Evolutionary conservation across 2,329 filamentous ascomycete genomes (phyloP), one percentile per base, ranked within the genome.

Genomic region (Xylaria sp.): DNA sequence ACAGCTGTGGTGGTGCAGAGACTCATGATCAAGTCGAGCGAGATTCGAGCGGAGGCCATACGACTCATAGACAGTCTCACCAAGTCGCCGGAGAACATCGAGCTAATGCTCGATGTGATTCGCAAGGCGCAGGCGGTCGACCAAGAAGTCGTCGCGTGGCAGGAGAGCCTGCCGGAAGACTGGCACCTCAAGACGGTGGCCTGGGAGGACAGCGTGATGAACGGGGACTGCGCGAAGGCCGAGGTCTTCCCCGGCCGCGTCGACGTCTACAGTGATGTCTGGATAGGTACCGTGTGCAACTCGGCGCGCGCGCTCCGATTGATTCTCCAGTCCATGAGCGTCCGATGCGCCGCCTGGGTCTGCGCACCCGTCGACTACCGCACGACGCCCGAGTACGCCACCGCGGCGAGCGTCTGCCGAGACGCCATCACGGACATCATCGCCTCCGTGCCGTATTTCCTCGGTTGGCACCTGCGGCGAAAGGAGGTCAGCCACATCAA

Each of bases 171-270:
- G 9, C 86, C 88, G 0, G 80, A 84, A 0, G 78, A 82, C 49
- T 89, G 86, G 80, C 79, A 77, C n/a, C 83, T 79, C 74, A 82
- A 81, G 73, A 86, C 86, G 0, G 84, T 88, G 1, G 84, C 84
- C 3, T 89, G 87, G 87, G 85, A 88, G 69, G 83, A 86, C 67
- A 81, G 84, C 68, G 81, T 87, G 4, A 83, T 84, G 0, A 81
- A 81, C 53, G 84, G 83, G 26, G 84, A 89, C 75, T 87, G 87
- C 71, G 72, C 79, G 26, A 80, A 81, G 66, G 84, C 86, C 2
- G 87, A 88, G 70, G 86, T 88, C 0, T 90, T 85, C 72, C 88
- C 88, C 0, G 88, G 88, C 2, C 83, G 86, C 17, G 84, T 90
- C 26, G 88, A 90, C 73, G 81, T 86, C 5, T 90, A 89, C 74